These are phyloP conservation scores for Cutaneotrichosporon cavernicola DNA, from an alignment of 1,284 basidiomycete genomes.

Conservation along the genomic window DNA sequence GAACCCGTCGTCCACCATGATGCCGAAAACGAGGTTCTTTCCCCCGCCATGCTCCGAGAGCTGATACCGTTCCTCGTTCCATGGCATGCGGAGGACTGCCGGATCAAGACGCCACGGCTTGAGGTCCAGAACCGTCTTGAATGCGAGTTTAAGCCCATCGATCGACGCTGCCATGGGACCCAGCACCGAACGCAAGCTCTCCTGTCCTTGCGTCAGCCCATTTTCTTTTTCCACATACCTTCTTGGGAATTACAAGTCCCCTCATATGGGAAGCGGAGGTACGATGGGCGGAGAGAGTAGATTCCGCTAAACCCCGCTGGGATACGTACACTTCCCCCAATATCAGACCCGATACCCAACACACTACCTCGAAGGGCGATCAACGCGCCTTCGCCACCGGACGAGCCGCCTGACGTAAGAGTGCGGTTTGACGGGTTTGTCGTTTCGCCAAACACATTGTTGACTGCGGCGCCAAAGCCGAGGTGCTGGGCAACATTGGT, in stretches of 20 bases:
- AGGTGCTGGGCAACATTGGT: constrained; percentile 20
- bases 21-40: constrained; percentile 31
- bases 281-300: constrained; percentile 20
- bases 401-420: constrained; percentile 46
- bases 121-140: constrained; percentile 32
- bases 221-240: constrained; percentile 51
- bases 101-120: constrained; percentile 70
- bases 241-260: constrained; percentile 1
- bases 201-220: constrained; percentile 65
- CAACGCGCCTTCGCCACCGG: constrained; percentile 53
- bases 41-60: constrained; percentile 42
- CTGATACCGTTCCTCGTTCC: constrained; percentile 62
- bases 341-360: constrained; percentile 53
- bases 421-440: constrained; percentile 49
- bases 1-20: constrained; percentile 58
- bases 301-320: constrained; percentile 21
- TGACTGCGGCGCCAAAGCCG: constrained; percentile 33
- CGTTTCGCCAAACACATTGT: constrained; percentile 36
- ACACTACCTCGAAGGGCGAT: constrained; percentile 44
- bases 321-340: constrained; percentile 59
- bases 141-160: constrained; percentile 59
- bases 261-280: constrained; percentile 19
- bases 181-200: constrained; percentile 64
- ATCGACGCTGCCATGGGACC: constrained; percentile 65
- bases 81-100: constrained; percentile 60